A percentile compares a stretch with the other conserved stretches of the same genome.
Evolutionary conservation across 345 rosid genomes (phyloP).

Genomic region (Combretum micranthum): DNA sequence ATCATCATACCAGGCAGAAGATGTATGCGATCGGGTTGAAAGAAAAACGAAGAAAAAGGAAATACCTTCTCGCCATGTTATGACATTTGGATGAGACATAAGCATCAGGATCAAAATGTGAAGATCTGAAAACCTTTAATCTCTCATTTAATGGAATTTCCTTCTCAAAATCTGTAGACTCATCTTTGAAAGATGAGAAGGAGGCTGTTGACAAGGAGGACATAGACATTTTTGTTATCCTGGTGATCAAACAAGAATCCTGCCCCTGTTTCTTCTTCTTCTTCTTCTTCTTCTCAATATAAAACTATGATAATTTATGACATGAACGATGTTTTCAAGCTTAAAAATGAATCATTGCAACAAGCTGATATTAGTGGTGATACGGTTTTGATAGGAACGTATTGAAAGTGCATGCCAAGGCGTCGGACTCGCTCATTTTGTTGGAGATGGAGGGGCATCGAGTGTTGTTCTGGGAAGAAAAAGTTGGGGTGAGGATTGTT

Average conservation of each 20-base stretch:
- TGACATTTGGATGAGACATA: conserved; percentile 67
- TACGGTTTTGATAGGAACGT: too few relatives aligned
- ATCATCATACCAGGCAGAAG: neutral
- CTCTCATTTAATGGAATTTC: conserved; percentile 67
- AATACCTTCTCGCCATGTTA: conserved; percentile 76
- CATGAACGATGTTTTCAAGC: too few relatives aligned
- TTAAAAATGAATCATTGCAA: too few relatives aligned
- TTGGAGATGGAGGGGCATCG: too few relatives aligned
- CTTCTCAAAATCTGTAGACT: conserved; percentile 54
- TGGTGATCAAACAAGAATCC: neutral
- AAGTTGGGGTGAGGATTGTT: too few relatives aligned
- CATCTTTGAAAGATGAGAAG: conserved; percentile 44
- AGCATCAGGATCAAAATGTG: conserved; percentile 59
- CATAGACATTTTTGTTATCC: neutral
- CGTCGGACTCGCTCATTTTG: too few relatives aligned
- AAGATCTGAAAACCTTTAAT: conserved; percentile 67
- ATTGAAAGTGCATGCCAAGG: too few relatives aligned
- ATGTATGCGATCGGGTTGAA: neutral
- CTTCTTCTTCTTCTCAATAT: neutral
- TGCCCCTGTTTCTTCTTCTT: neutral
- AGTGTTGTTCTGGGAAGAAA: too few relatives aligned
- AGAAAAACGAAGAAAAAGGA: neutral
- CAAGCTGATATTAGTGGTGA: too few relatives aligned
- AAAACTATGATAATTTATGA: neutral
- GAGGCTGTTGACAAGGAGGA: conserved; percentile 19